phyloP scores from a whole-genome alignment of 1,139 yeast species.

The Eremothecium coryli region DNA sequence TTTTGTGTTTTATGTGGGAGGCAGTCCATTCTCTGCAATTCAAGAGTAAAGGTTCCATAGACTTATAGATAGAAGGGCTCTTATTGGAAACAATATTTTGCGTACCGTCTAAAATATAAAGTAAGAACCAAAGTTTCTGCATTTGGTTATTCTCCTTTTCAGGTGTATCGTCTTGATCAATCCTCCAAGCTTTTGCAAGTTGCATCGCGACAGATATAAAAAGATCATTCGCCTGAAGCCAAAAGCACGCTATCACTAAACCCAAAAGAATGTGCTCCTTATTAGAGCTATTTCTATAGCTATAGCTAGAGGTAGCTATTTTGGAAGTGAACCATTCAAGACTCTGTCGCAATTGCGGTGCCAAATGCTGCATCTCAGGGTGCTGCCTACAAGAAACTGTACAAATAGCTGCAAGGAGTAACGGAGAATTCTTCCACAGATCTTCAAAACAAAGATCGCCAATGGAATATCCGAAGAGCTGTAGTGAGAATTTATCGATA shows the following conservation, averaged over 20 bases:
- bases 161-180: conserved; percentile 19
- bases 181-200: conserved; percentile 50
- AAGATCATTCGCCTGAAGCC: conserved; percentile 59
- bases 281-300: conserved; percentile 8
- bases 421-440: conserved; percentile 50
- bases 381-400: conserved; percentile 59
- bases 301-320: conserved; percentile 8
- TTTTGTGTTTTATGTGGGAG: conserved; percentile 8
- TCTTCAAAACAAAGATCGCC: conserved; percentile 41
- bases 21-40: conserved; percentile 11
- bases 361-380: conserved; percentile 32
- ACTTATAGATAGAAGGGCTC: conserved; percentile 43
- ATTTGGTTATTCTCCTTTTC: conserved; percentile 33
- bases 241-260: conserved; percentile 55
- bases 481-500: conserved; percentile 50
- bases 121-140: conserved; percentile 55
- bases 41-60: conserved; percentile 33
- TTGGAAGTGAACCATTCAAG: conserved; percentile 34
- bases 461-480: conserved; percentile 57
- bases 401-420: conserved; percentile 52
- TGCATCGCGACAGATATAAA: conserved; percentile 61
- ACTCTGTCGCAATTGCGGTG: conserved; percentile 36
- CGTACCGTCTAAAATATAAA: conserved; percentile 63
- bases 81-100: conserved; percentile 55
- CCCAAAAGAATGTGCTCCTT: conserved; percentile 39